Percentiles rank a stretch among this genome's conserved stretches.
Evolutionary conservation across 2,329 filamentous ascomycete species (phyloP).

Genomic region (Trichoderma guizhouense): DNA sequence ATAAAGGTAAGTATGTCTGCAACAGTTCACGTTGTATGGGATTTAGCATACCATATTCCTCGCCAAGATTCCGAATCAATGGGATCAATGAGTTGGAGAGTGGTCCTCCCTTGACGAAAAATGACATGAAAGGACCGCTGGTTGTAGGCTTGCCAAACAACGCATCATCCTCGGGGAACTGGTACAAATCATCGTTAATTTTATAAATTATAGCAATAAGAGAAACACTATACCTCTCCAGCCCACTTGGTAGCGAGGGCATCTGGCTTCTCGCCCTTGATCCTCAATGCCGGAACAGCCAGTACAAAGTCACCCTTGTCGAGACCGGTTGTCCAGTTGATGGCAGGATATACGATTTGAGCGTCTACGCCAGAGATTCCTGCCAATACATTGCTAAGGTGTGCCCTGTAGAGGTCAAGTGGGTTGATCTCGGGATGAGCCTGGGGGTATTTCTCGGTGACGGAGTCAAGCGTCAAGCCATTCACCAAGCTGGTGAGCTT

Average conservation of each 20-base stretch:
- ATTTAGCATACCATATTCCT: constrained; percentile 42
- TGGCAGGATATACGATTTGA: constrained; percentile 67
- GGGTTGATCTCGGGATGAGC: constrained; percentile 65
- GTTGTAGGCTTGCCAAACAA: constrained; percentile 67
- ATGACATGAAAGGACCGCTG: constrained; percentile 69
- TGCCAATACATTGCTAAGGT: constrained; percentile 67
- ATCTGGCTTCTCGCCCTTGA: constrained; percentile 67
- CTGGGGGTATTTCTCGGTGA: constrained; percentile 17
- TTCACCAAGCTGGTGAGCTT: constrained; percentile 21
- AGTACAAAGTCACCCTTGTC: constrained; percentile 82
- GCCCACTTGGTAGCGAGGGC: constrained; percentile 61
- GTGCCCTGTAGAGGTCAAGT: constrained; percentile 74
- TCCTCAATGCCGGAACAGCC: constrained; percentile 72
- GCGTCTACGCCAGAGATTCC: constrained; percentile 67
- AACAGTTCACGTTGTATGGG: background rate
- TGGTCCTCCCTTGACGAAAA: constrained; percentile 72
- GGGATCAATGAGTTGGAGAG: constrained; percentile 66
- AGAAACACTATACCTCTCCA: constrained; percentile 47
- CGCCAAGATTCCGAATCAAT: constrained; percentile 60
- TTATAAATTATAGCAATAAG: background rate
- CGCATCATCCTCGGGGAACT: constrained; percentile 73
- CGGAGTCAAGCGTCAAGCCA: constrained; percentile 20
- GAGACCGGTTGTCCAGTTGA: constrained; percentile 74
- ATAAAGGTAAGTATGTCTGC: background rate
- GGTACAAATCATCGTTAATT: constrained; percentile 15